Conservation (phyloP, 1,139 yeast species). For the Meyerozyma smithsonii region DNA sequence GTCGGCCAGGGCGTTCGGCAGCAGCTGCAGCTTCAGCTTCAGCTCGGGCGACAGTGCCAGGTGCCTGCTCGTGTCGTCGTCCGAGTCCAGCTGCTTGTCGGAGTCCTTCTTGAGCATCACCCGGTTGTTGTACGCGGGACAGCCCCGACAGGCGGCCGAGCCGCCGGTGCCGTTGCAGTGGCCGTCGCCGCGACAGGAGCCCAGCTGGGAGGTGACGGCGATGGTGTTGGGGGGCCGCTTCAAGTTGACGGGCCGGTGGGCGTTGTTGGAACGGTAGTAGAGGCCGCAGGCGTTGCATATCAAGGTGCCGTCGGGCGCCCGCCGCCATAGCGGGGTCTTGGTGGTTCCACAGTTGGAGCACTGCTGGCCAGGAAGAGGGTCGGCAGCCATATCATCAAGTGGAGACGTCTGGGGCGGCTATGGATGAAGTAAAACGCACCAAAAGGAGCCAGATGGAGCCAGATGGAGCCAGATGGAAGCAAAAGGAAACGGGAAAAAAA, state of each 20-base stretch:
- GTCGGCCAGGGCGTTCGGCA: not conserved
- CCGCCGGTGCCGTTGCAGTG: constrained; percentile 88
- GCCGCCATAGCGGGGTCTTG: constrained; percentile 64
- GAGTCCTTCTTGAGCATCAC: constrained; percentile 29
- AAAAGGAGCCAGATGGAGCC: too few relatives aligned
- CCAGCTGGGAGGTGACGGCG: constrained; percentile 39
- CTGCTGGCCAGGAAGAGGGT: constrained; percentile 32
- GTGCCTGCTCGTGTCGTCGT: not conserved
- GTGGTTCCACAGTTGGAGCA: constrained; percentile 69
- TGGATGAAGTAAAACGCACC: too few relatives aligned
- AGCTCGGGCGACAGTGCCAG: not conserved
- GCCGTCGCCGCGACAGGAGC: constrained; percentile 81
- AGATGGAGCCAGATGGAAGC: too few relatives aligned
- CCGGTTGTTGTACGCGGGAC: constrained; percentile 78
- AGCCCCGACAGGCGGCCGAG: constrained; percentile 70
- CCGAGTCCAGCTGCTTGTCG: not conserved
- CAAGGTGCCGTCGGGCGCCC: constrained; percentile 62
- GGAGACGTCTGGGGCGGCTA: not conserved
- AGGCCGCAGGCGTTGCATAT: constrained; percentile 74
- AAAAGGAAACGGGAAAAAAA: too few relatives aligned
- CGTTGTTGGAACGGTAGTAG: constrained; percentile 48
- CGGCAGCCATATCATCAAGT: not conserved
- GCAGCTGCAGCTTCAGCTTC: too few relatives aligned
- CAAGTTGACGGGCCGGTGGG: constrained; percentile 55
- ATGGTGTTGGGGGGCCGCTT: constrained; percentile 64